phyloP scores from a whole-genome alignment of 2,329 filamentous ascomycete genomes.

The Delphinella strobiligena region DNA sequence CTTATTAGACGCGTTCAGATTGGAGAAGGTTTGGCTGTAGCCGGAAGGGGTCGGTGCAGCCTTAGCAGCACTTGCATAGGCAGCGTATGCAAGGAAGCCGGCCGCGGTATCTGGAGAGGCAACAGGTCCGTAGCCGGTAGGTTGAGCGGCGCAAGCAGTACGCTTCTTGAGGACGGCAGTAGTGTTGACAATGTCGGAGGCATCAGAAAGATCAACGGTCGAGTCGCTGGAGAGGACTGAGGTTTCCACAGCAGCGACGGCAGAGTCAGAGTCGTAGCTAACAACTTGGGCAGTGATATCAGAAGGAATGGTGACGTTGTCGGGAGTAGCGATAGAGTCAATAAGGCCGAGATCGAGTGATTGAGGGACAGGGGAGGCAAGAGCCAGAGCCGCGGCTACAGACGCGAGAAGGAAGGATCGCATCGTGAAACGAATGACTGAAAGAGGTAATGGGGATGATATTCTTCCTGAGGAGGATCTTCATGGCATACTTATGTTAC shows the following conservation, averaged over 20 bases:
- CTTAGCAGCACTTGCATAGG: slow-evolving; percentile 13
- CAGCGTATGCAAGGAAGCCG: slow-evolving; percentile 16
- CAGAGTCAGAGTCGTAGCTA: slow-evolving; percentile 8
- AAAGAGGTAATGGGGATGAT: no score
- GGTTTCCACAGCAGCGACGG: slow-evolving; percentile 5
- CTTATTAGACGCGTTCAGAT: slow-evolving; percentile 12
- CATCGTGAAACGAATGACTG: no score
- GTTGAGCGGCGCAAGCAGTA: slow-evolving; percentile 4
- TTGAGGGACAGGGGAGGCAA: slow-evolving; percentile 9
- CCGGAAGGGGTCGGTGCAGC: slow-evolving; percentile 16
- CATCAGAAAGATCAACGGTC: slow-evolving; percentile 4
- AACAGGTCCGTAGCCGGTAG: slow-evolving; percentile 11
- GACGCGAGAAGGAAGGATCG: slow-evolving; percentile 5
- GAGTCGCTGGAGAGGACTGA: slow-evolving; percentile 3
- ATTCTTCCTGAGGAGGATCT: no score
- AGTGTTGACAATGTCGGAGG: slow-evolving; percentile 6
- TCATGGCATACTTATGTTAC: no score
- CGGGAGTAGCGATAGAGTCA: slow-evolving; percentile 7
- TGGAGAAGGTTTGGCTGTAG: slow-evolving; percentile 17
- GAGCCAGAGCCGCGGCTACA: slow-evolving; percentile 4
- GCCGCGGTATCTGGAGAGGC: slow-evolving; percentile 21
- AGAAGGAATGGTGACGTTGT: slow-evolving; percentile 5
- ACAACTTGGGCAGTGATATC: slow-evolving; percentile 7
- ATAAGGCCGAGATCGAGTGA: slow-evolving; percentile 11
- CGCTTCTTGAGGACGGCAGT: slow-evolving; percentile 3